These are phyloP conservation scores for Talaromyces trachyspermus DNA, from an alignment of 495 filamentous ascomycete genomes.

Conservation along the genomic window DNA sequence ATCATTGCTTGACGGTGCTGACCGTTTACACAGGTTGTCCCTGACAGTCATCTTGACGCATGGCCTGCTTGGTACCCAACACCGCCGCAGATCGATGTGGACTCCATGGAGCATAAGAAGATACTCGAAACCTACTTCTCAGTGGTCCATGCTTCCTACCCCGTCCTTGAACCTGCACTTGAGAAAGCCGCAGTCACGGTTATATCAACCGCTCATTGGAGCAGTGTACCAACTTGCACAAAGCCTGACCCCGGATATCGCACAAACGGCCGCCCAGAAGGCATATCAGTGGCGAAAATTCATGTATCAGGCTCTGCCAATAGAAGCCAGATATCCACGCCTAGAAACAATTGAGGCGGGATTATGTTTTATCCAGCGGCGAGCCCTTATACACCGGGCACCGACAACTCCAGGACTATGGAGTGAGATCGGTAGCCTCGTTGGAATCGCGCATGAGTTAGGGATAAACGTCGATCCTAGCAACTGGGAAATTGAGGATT, in stretches of 20 bases:
- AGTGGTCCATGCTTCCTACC: constrained; percentile 71
- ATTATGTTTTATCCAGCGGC: not conserved
- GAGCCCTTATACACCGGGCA: too few relatives aligned
- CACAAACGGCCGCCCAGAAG: too few relatives aligned
- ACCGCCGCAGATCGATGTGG: not conserved
- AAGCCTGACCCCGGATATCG: too few relatives aligned
- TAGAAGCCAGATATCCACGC: not conserved
- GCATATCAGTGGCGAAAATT: too few relatives aligned
- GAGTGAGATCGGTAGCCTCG: constrained; percentile 29
- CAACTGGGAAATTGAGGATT: constrained; percentile 68
- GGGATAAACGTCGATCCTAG: constrained; percentile 76
- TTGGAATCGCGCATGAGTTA: constrained; percentile 71
- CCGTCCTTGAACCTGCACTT: constrained; percentile 69
- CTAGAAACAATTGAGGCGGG: not conserved
- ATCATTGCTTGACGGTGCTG: not conserved
- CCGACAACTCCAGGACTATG: not conserved
- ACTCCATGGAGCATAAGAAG: constrained; percentile 11
- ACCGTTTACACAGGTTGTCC: not conserved
- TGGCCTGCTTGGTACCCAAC: not conserved
- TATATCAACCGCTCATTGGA: too few relatives aligned
- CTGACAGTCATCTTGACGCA: not conserved
- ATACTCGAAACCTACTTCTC: constrained; percentile 73
- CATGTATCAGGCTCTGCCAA: not conserved
- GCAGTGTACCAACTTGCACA: too few relatives aligned
- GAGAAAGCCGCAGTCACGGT: too few relatives aligned